Conservation (phyloP, 2,329 filamentous ascomycete species). For the Arachnomyces sp. region DNA sequence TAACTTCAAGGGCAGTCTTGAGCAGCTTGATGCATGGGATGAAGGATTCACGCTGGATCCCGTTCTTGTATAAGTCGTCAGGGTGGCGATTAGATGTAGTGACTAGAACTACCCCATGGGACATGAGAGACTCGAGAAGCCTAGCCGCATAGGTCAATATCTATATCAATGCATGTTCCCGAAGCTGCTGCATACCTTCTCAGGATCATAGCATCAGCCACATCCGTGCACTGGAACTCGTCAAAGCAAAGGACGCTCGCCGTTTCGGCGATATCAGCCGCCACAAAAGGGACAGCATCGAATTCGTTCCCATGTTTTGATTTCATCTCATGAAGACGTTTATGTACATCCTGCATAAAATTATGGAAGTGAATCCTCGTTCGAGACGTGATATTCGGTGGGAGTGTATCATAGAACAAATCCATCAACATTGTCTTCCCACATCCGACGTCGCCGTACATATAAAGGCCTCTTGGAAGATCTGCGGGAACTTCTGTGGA, state of each 20-base stretch:
- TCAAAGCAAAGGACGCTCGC: constrained; percentile 91
- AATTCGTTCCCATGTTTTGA: constrained; percentile 81
- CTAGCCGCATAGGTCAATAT: constrained; percentile 26
- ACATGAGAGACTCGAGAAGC: constrained; percentile 84
- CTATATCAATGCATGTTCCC: constrained; percentile 1
- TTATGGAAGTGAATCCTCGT: constrained; percentile 97
- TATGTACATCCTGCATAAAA: constrained; percentile 98
- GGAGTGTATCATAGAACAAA: constrained; percentile 89
- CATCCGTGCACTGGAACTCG: constrained; percentile 97
- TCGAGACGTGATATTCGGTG: constrained; percentile 68
- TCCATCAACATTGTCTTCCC: constrained; percentile 99
- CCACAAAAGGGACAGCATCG: constrained; percentile 84
- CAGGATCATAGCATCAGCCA: constrained; percentile 97
- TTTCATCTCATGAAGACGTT: constrained; percentile 80
- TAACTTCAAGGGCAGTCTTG: constrained; percentile 72
- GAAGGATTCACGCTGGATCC: constrained; percentile 91
- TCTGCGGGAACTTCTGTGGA: constrained; percentile 53
- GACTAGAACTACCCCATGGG: constrained; percentile 89
- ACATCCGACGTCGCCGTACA: constrained; percentile 92
- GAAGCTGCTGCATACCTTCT: constrained; percentile 47
- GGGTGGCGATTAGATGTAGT: constrained; percentile 97
- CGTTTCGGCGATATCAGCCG: constrained; percentile 82
- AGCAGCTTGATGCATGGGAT: constrained; percentile 90
- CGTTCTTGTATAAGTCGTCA: constrained; percentile 94
- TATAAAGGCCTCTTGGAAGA: constrained; percentile 81